phyloP scores from a whole-genome alignment of 2,329 filamentous ascomycete species.

The Cytospora piceicola region DNA sequence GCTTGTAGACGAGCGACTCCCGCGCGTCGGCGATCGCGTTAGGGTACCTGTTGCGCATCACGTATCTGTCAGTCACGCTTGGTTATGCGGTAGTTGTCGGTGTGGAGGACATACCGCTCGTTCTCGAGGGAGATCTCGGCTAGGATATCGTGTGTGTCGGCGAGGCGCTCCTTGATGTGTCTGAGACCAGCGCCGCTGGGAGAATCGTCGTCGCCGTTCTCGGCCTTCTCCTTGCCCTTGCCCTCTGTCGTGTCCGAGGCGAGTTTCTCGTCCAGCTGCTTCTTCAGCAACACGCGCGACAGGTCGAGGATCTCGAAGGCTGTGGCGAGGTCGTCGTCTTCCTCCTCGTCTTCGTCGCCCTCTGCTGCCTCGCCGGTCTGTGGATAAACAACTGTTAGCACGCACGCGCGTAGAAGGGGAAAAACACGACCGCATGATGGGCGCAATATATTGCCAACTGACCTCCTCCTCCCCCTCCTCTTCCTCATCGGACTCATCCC shows the following conservation, averaged over 20 bases:
- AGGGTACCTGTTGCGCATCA: constrained; percentile 61
- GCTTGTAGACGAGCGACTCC: constrained; percentile 76
- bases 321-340: constrained; percentile 74
- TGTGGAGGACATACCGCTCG: constrained; percentile 63
- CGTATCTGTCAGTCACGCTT: constrained; percentile 4
- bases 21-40: constrained; percentile 85
- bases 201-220: constrained; percentile 39
- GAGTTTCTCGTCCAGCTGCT: constrained; percentile 51
- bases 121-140: constrained; percentile 98
- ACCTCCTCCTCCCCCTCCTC: constrained; percentile 41
- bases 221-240: constrained; percentile 47
- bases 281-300: constrained; percentile 67
- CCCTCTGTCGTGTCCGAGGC: constrained; percentile 45
- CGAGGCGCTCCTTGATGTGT: constrained; percentile 81
- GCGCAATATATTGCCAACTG: not conserved
- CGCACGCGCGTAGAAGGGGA: constrained; percentile 3
- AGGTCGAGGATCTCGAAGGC: constrained; percentile 86
- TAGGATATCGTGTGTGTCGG: constrained; percentile 91
- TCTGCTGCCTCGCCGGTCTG: constrained; percentile 47
- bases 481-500: constrained; percentile 78
- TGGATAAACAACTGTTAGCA: constrained; percentile 18
- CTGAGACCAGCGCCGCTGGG: constrained; percentile 45
- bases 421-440: not conserved
- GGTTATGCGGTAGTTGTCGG: constrained; percentile 5
- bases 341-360: constrained; percentile 57